Percentiles rank a stretch among this genome's conserved stretches.
These are phyloP conservation scores for Aspergillus vadensis DNA, from an alignment of 2,329 filamentous ascomycete species.

Conservation along the genomic window DNA sequence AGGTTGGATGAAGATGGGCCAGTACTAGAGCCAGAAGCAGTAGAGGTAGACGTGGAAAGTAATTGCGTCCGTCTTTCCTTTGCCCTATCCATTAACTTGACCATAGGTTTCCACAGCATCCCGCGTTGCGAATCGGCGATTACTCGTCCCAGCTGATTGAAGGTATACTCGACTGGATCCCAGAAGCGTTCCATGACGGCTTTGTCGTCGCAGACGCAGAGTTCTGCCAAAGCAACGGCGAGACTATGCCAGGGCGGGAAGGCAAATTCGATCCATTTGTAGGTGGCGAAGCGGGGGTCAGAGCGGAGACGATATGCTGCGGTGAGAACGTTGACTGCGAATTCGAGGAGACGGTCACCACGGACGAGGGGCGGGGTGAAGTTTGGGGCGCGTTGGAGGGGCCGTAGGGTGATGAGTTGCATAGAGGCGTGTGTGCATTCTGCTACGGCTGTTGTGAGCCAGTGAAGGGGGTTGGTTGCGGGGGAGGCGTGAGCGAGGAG, in stretches of 20 bases:
- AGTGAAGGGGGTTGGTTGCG: slow-evolving; percentile 27
- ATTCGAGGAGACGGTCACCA: slow-evolving; percentile 26
- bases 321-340: slow-evolving; percentile 30
- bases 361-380: slow-evolving; percentile 29
- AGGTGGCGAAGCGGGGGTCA: slow-evolving; percentile 25
- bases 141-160: slow-evolving; percentile 24
- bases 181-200: slow-evolving; percentile 26
- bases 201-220: slow-evolving; percentile 32
- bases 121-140: slow-evolving; percentile 31
- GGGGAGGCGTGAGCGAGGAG: slow-evolving; percentile 26
- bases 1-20: background rate
- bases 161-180: slow-evolving; percentile 28
- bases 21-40: background rate
- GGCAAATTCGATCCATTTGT: slow-evolving; percentile 31
- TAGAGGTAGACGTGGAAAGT: background rate
- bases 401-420: slow-evolving; percentile 32
- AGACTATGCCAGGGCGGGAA: slow-evolving; percentile 39
- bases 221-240: slow-evolving; percentile 35
- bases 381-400: slow-evolving; percentile 26
- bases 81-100: slow-evolving; percentile 33
- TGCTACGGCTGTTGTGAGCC: slow-evolving; percentile 27
- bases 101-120: slow-evolving; percentile 34
- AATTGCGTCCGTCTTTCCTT: slow-evolving; percentile 17
- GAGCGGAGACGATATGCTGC: slow-evolving; percentile 21
- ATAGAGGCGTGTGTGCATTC: slow-evolving; percentile 28